Conservation (phyloP, 2,329 filamentous ascomycete genomes). For the Ciborinia camelliae region DNA sequence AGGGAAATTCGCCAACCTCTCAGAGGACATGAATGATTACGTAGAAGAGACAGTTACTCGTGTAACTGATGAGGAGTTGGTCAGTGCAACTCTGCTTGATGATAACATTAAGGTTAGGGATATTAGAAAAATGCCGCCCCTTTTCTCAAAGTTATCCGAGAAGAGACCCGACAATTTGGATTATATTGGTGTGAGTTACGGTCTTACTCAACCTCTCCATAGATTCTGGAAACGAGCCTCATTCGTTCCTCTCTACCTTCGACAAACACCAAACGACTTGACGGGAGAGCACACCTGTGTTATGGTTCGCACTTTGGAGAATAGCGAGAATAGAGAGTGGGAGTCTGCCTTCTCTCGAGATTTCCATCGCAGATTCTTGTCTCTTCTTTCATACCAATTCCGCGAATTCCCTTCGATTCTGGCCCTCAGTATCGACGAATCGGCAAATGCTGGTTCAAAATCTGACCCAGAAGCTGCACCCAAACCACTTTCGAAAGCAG, state of each 20-base stretch:
- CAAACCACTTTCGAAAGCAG: constrained; percentile 62
- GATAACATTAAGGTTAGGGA: constrained; percentile 90
- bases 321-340: constrained; percentile 71
- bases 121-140: constrained; percentile 84
- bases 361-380: constrained; percentile 91
- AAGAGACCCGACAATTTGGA: constrained; percentile 76
- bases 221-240: constrained; percentile 92
- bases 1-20: constrained; percentile 81
- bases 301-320: constrained; percentile 80
- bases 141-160: constrained; percentile 86
- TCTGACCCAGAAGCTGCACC: constrained; percentile 56
- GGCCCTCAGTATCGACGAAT: constrained; percentile 84
- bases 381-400: constrained; percentile 90
- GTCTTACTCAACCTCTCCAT: constrained; percentile 80
- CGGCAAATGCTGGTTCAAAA: constrained; percentile 69
- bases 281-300: constrained; percentile 98
- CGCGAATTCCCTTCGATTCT: constrained; percentile 72
- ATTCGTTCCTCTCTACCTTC: constrained; percentile 87
- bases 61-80: constrained; percentile 78
- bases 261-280: constrained; percentile 92
- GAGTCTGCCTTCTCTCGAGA: constrained; percentile 86
- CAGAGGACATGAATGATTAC: constrained; percentile 60
- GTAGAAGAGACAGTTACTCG: constrained; percentile 64
- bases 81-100: constrained; percentile 70
- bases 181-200: constrained; percentile 94